These are phyloP conservation scores for Calonectria hongkongensis DNA, from an alignment of 2,329 filamentous ascomycete genomes.

Conservation along the genomic window DNA sequence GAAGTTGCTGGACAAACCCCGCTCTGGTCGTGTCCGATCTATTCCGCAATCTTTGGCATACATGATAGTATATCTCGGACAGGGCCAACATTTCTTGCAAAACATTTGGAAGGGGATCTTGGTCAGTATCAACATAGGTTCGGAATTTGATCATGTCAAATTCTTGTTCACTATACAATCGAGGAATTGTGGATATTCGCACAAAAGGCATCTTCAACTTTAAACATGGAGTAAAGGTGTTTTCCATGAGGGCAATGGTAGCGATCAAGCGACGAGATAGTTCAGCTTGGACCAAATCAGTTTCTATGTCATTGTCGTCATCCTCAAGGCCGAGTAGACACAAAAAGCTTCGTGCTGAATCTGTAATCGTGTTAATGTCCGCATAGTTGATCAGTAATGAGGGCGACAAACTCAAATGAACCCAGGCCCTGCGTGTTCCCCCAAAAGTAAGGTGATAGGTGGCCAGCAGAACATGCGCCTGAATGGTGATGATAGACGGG, in stretches of 20 bases:
- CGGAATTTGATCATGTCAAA: conserved; percentile 13
- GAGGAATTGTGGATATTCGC: background rate
- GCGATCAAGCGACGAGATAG: background rate
- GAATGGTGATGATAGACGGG: conserved; percentile 20
- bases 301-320: background rate
- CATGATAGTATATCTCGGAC: conserved; percentile 13
- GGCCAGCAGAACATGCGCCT: conserved; percentile 16
- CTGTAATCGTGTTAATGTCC: background rate
- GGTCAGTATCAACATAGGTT: background rate
- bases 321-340: background rate
- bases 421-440: conserved; percentile 20
- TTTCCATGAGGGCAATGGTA: conserved; percentile 5
- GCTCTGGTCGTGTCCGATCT: too few relatives aligned
- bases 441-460: conserved; percentile 30
- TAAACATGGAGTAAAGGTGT: background rate
- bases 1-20: background rate
- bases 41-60: background rate
- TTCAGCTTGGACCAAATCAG: conserved; percentile 8
- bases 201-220: background rate
- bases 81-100: conserved; percentile 1
- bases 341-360: conserved; percentile 6
- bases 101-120: background rate
- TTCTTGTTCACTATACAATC: background rate
- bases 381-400: background rate
- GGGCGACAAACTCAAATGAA: background rate